phyloP scores from a whole-genome alignment of 768 basidiomycete species.

The Boletus speciosus region DNA sequence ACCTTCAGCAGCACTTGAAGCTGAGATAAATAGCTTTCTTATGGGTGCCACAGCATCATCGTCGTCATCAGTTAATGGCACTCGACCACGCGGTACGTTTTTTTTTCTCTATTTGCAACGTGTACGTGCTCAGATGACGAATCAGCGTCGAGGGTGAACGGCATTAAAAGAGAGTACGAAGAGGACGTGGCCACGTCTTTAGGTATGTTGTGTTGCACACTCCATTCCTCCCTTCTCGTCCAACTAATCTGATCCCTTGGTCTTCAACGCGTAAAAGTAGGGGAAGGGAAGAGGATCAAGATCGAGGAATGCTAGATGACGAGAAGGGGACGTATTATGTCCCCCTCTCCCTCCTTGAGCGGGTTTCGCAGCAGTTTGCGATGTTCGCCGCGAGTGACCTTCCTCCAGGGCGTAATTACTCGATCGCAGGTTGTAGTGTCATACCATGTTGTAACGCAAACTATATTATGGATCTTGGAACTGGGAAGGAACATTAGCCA shows the following conservation, averaged over 20 bases:
- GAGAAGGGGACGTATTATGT: background rate
- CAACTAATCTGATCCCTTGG: background rate
- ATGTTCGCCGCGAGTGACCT: background rate
- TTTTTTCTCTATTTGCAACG: background rate
- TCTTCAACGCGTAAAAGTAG: background rate
- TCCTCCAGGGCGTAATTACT: background rate
- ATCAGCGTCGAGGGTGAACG: background rate
- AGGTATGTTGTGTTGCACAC: background rate
- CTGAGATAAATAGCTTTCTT: conserved; percentile 1
- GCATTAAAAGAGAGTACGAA: conserved; percentile 15
- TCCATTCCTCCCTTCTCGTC: background rate
- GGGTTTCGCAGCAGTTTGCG: background rate
- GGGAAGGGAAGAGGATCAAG: conserved; percentile 15
- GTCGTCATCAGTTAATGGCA: background rate
- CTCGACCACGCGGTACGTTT: background rate
- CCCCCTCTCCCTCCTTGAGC: background rate
- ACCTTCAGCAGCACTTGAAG: conserved; percentile 6
- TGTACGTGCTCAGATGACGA: no score
- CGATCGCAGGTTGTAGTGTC: background rate
- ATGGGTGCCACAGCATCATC: background rate
- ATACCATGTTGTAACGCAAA: background rate
- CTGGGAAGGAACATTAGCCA: no score
- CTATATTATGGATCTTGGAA: background rate
- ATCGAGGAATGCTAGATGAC: conserved; percentile 9
- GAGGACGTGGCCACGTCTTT: background rate